These are phyloP conservation scores for Quercus robur DNA, from an alignment of 306 rosid species.

Conservation along the genomic window DNA sequence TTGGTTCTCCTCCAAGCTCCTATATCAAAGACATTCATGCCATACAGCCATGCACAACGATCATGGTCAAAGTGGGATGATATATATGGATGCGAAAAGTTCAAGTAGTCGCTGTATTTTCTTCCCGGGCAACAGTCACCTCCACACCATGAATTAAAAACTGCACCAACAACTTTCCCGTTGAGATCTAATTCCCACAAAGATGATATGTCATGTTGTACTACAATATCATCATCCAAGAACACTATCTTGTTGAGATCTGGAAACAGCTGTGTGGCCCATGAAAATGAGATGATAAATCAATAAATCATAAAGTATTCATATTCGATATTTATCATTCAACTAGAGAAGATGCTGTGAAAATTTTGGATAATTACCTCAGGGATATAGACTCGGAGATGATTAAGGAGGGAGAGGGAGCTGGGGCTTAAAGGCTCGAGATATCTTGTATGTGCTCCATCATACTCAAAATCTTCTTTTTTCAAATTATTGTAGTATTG, in stretches of 20 bases:
- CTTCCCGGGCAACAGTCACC: slow-evolving; percentile 65
- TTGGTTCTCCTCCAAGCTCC: slow-evolving; percentile 83
- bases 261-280: slow-evolving; percentile 81
- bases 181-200: slow-evolving; percentile 83
- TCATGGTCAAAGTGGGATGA: slow-evolving; percentile 55
- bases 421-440: slow-evolving; percentile 58
- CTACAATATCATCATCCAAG: slow-evolving; percentile 87
- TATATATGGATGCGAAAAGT: slow-evolving; percentile 71
- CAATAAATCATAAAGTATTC: slow-evolving; percentile 28
- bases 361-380: slow-evolving; percentile 51
- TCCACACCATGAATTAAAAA: slow-evolving; percentile 61
- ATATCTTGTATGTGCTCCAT: slow-evolving; percentile 41
- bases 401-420: slow-evolving; percentile 80
- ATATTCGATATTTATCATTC: slow-evolving; percentile 21
- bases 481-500: slow-evolving; percentile 48
- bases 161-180: slow-evolving; percentile 84
- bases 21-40: slow-evolving; percentile 75
- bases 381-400: slow-evolving; percentile 72
- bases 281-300: slow-evolving; percentile 43
- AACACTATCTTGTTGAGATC: slow-evolving; percentile 73
- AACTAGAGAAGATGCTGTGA: slow-evolving; percentile 19
- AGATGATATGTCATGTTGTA: slow-evolving; percentile 75
- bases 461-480: slow-evolving; percentile 33
- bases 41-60: slow-evolving; percentile 71
- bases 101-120: slow-evolving; percentile 64